Base-by-base conservation (phyloP, 2,329 filamentous ascomycete species). In the Colletotrichum magnum region DNA sequence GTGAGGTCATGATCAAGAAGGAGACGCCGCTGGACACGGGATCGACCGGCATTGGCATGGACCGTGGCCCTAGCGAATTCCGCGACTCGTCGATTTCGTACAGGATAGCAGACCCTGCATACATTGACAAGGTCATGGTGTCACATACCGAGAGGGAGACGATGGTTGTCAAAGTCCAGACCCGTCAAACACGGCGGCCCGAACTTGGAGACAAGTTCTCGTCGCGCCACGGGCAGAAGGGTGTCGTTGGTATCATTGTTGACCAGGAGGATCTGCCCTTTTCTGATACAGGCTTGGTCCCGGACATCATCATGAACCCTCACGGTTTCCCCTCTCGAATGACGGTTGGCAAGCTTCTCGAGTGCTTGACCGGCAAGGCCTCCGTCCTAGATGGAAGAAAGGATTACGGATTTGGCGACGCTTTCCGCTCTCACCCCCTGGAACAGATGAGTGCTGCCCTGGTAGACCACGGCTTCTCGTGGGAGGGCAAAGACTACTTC, bases 301-400 rank as follows among this genome's bases (percentile, higher is more conserved):
- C 96, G 0, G 96, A 99, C 81, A 98, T 99, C 74, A 99, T 99
- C 89, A 99, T 99, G 96, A 99, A 99, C 85, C 96, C 97, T 0
- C 96, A 99, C 83, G 96, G 96, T 90, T 99, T 99, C 87, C 96
- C 96, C 1, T 98, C 95, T 39, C 96, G 96, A 80, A 99, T 99
- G 96, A 99, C 96, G 62, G 96, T 99, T 71, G 96, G 96, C 39
- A 99, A 99, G 82, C 93, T 99, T 86, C 89, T 99, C 58, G 96
- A 99, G 79, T 93, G 97, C 52, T 87, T 99, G 16, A 94, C 95
- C 0, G 96, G 96, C 72, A 99, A 99, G 81, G 96, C 96, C 0
- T 94, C 95, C 13, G 91, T 99, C 2, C 81, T 99, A 4, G 89
- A 92, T 68, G 96, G 96, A 5, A 91, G 92, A 7, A 91, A 94